Conservation (phyloP, 164 flowering plant species). For the Nymphaea colorata region DNA sequence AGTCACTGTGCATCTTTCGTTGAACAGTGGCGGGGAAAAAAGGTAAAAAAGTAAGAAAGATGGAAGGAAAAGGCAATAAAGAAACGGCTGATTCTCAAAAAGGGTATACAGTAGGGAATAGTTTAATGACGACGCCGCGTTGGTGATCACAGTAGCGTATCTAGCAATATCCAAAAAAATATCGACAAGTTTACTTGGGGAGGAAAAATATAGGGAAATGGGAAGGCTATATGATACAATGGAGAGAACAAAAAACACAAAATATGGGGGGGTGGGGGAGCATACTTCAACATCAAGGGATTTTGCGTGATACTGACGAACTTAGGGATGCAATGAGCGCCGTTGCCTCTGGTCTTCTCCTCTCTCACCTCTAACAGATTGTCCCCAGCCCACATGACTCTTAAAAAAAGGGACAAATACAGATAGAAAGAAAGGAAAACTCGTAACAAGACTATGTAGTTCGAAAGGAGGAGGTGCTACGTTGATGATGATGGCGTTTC, state of each 20-base stretch:
- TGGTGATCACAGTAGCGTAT: conserved; percentile 50
- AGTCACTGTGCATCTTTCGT: too few species aligned
- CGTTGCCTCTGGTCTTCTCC: neutral
- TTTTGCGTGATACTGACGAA: conserved; percentile 19
- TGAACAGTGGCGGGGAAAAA: too few species aligned
- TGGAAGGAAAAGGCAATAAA: neutral
- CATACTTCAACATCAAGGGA: neutral
- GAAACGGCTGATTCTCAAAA: neutral
- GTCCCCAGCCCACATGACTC: too few species aligned
- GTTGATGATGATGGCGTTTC: conserved; percentile 4
- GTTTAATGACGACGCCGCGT: conserved; percentile 19
- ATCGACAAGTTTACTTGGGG: neutral
- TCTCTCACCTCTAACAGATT: too few species aligned
- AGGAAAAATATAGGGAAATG: neutral
- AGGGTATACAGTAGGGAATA: conserved; percentile 10
- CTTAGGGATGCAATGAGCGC: conserved; percentile 9
- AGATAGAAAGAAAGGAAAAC: neutral
- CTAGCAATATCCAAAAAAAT: conserved; percentile 48
- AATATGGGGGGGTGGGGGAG: neutral
- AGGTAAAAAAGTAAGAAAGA: neutral
- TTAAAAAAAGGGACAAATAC: too few species aligned
- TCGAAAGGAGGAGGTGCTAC: neutral
- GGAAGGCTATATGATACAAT: neutral
- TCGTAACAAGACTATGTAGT: neutral
- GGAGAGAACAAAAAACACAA: neutral